A percentile compares a stretch with the other conserved stretches of the same genome.
phyloP scores from a whole-genome alignment of 2,329 filamentous ascomycete species.

The Cladosporium sp. region DNA sequence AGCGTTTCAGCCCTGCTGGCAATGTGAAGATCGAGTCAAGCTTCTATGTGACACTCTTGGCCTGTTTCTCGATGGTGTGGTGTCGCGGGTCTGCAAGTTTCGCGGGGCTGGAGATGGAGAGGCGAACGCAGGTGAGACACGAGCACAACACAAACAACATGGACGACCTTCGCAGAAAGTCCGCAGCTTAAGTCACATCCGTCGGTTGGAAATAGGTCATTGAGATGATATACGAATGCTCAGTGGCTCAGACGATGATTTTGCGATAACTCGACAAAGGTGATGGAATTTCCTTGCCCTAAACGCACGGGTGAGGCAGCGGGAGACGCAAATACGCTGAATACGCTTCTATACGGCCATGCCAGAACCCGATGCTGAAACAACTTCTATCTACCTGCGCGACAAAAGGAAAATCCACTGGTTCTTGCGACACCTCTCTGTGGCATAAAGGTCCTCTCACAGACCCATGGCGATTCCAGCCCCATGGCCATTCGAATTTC shows the following conservation, averaged over 20 bases:
- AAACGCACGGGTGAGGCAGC: not conserved
- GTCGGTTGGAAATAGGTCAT: not conserved
- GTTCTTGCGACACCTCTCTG: not conserved
- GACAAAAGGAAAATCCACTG: not conserved
- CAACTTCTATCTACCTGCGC: not conserved
- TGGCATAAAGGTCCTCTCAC: not conserved
- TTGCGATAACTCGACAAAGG: not conserved
- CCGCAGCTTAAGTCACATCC: not conserved
- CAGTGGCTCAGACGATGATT: not conserved
- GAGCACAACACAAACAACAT: not conserved
- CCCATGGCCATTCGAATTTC: no score
- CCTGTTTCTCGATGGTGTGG: not conserved
- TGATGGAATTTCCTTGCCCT: not conserved
- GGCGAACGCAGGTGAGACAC: not conserved
- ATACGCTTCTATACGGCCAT: conserved; percentile 4
- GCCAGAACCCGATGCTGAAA: not conserved
- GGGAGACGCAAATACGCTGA: not conserved
- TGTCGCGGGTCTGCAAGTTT: not conserved
- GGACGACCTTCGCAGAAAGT: not conserved
- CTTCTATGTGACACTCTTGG: not conserved
- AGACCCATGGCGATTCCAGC: not conserved
- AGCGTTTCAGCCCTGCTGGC: not conserved
- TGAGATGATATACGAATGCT: not conserved
- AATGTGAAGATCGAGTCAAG: not conserved
- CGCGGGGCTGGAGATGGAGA: not conserved